phyloP scores from a whole-genome alignment of 768 basidiomycete genomes.

The Auriscalpium orientale region DNA sequence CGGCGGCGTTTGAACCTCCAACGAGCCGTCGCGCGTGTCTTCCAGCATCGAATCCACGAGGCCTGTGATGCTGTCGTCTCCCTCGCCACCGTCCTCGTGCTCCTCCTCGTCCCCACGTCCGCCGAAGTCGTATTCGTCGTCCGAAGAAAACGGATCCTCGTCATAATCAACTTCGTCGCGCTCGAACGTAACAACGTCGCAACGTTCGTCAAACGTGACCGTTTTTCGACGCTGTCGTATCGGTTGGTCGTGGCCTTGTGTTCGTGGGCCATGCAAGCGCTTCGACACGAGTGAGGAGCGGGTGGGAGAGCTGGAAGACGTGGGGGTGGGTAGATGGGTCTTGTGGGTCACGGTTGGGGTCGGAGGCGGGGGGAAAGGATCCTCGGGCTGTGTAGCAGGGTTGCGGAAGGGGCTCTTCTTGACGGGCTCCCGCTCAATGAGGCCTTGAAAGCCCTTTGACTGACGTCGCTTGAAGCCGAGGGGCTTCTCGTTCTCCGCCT shows the following conservation, averaged over 20 bases:
- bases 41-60: constrained; percentile 65
- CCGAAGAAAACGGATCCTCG: constrained; percentile 39
- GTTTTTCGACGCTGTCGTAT: constrained; percentile 58
- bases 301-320: constrained; percentile 39
- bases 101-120: constrained; percentile 11
- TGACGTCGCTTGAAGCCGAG: constrained; percentile 67
- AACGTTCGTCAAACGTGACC: constrained; percentile 72
- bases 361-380: constrained; percentile 21
- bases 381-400: constrained; percentile 12
- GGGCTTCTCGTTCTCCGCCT: constrained; percentile 66
- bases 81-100: constrained; percentile 11
- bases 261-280: constrained; percentile 70
- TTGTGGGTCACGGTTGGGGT: constrained; percentile 4
- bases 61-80: constrained; percentile 59
- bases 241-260: constrained; percentile 26
- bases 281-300: constrained; percentile 65
- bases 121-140: constrained; percentile 21
- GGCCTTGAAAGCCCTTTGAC: constrained; percentile 64
- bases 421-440: constrained; percentile 71
- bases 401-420: constrained; percentile 75
- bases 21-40: constrained; percentile 25
- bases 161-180: constrained; percentile 41
- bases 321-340: constrained; percentile 17
- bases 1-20: constrained; percentile 36
- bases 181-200: constrained; percentile 79